These are phyloP conservation scores for Ogataea paraovalis DNA, from an alignment of 805 yeast genomes.

Conservation along the genomic window DNA sequence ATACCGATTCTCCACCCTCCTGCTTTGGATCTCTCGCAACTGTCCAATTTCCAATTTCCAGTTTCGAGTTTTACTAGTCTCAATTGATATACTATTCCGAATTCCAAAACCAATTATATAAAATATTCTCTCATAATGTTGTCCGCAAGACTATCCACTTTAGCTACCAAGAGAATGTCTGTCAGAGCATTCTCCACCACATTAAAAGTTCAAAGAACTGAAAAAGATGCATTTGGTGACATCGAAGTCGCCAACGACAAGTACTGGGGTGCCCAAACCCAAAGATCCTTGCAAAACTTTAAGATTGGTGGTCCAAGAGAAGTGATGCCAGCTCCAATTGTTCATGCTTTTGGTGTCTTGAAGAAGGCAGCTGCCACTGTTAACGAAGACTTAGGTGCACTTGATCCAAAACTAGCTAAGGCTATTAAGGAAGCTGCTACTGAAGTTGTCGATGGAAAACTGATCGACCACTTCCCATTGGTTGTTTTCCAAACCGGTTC, in stretches of 20 bases:
- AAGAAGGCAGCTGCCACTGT: slow-evolving; percentile 94
- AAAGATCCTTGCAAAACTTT: slow-evolving; percentile 88
- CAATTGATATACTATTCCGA: background rate
- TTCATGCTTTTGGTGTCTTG: slow-evolving; percentile 87
- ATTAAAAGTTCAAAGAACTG: slow-evolving; percentile 51
- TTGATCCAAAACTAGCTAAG: slow-evolving; percentile 77
- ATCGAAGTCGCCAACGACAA: slow-evolving; percentile 81
- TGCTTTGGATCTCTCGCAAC: background rate
- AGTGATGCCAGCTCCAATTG: slow-evolving; percentile 85
- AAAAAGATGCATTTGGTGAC: slow-evolving; percentile 95
- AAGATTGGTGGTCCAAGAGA: slow-evolving; percentile 93
- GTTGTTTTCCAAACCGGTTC: slow-evolving; percentile 99
- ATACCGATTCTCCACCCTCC: background rate
- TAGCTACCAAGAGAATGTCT: slow-evolving; percentile 11
- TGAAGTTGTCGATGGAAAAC: slow-evolving; percentile 89
- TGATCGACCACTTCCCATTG: slow-evolving; percentile 92
- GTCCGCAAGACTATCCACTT: slow-evolving; percentile 21
- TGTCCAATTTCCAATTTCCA: background rate
- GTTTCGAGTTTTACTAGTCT: background rate
- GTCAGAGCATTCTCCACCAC: slow-evolving; percentile 30
- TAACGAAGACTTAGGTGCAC: slow-evolving; percentile 72
- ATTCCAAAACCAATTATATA: background rate
- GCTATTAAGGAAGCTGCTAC: slow-evolving; percentile 94
- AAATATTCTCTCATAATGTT: slow-evolving; percentile 14
- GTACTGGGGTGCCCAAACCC: slow-evolving; percentile 99